phyloP scores from a whole-genome alignment of 129 eudicot genomes.

The Smallanthus sonchifolius region DNA sequence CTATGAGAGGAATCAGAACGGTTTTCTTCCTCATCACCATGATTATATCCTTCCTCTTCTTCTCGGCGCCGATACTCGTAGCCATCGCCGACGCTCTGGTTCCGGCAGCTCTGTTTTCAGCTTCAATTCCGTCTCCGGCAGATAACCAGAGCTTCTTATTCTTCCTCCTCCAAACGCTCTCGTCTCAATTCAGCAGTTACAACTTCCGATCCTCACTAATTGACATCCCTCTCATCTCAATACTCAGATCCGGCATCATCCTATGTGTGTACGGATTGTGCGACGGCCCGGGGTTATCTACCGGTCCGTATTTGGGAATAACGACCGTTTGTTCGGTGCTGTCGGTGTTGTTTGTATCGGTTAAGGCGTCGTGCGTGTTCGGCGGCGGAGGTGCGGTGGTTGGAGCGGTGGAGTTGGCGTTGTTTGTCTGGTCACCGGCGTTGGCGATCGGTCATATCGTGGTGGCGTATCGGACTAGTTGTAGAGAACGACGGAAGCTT shows the following conservation, averaged over 20 bases:
- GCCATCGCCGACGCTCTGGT: slow-evolving; percentile 66
- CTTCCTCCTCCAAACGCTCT: slow-evolving; percentile 36
- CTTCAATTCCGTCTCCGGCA: slow-evolving; percentile 37
- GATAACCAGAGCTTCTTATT: slow-evolving; percentile 21
- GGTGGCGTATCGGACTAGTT: slow-evolving; percentile 86
- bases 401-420: slow-evolving; percentile 50
- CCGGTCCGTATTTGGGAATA: slow-evolving; percentile 71
- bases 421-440: slow-evolving; percentile 56
- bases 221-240: slow-evolving; percentile 81
- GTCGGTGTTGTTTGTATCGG: slow-evolving; percentile 68
- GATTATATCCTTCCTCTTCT: slow-evolving; percentile 60
- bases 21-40: slow-evolving; percentile 65
- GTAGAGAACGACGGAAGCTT: slow-evolving; percentile 88
- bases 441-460: slow-evolving; percentile 75
- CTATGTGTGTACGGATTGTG: slow-evolving; percentile 86
- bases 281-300: slow-evolving; percentile 75
- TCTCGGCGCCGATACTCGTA: slow-evolving; percentile 72
- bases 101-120: slow-evolving; percentile 70
- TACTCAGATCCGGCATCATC: slow-evolving; percentile 68
- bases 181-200: slow-evolving; percentile 46
- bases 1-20: slow-evolving; percentile 62
- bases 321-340: slow-evolving; percentile 69
- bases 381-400: slow-evolving; percentile 22
- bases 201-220: slow-evolving; percentile 72
- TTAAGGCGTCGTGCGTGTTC: slow-evolving; percentile 78